phyloP scores from a whole-genome alignment of 1,284 basidiomycete species.

The Trametes sp. region DNA sequence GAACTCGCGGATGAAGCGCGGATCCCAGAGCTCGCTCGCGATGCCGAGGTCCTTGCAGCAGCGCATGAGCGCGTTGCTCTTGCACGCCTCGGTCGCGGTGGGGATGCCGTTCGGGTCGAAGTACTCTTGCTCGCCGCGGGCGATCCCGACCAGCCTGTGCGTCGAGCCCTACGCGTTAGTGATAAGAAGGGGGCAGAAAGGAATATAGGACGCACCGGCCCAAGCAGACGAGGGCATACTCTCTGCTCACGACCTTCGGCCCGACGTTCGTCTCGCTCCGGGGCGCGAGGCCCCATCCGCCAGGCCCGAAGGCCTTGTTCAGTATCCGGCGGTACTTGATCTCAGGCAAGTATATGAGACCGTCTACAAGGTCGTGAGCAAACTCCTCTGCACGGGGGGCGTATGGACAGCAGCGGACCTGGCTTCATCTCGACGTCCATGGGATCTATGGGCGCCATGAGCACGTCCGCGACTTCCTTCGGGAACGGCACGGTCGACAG shows the following conservation, averaged over 20 bases:
- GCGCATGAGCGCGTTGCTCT: slow-evolving; percentile 97
- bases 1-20: slow-evolving; percentile 94
- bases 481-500: slow-evolving; percentile 83
- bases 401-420: slow-evolving; percentile 54
- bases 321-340: slow-evolving; percentile 97
- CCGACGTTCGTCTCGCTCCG: slow-evolving; percentile 93
- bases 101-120: slow-evolving; percentile 93
- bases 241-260: slow-evolving; percentile 88
- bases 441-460: slow-evolving; percentile 81
- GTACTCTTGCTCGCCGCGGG: slow-evolving; percentile 97
- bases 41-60: slow-evolving; percentile 98
- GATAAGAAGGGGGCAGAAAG: background rate
- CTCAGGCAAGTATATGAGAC: slow-evolving; percentile 94
- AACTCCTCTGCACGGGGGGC: slow-evolving; percentile 1
- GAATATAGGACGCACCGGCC: slow-evolving; percentile 66
- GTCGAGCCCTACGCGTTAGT: background rate
- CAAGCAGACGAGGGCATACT: slow-evolving; percentile 94
- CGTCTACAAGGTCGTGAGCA: slow-evolving; percentile 61
- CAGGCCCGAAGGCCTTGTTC: slow-evolving; percentile 95
- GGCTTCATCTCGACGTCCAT: slow-evolving; percentile 94
- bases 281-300: slow-evolving; percentile 96
- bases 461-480: slow-evolving; percentile 75
- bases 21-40: slow-evolving; percentile 98
- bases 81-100: slow-evolving; percentile 95
- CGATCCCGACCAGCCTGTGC: slow-evolving; percentile 88